These are phyloP conservation scores for Kodamaea laetipori DNA, from an alignment of 805 yeast genomes.

Conservation along the genomic window DNA sequence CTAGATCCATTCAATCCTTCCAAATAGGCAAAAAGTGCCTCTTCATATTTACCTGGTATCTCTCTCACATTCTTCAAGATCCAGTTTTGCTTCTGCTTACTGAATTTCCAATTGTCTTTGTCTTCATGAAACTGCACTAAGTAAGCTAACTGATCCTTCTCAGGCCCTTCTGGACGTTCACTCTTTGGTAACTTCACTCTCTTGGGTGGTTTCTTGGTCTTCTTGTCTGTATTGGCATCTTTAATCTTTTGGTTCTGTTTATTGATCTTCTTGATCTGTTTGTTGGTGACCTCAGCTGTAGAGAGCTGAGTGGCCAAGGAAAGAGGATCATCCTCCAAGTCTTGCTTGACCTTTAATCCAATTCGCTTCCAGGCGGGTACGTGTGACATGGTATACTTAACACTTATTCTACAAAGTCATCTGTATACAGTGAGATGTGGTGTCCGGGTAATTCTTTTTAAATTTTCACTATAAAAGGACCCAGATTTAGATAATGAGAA, in stretches of 20 bases:
- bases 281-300: constrained; percentile 41
- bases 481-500: neutral
- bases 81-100: constrained; percentile 88
- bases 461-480: constrained; percentile 1
- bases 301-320: constrained; percentile 49
- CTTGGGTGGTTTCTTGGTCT: constrained; percentile 62
- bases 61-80: constrained; percentile 59
- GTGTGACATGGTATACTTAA: constrained; percentile 7
- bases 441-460: constrained; percentile 15
- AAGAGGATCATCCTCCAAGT: constrained; percentile 47
- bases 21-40: constrained; percentile 52
- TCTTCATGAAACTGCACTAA: constrained; percentile 60
- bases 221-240: constrained; percentile 18
- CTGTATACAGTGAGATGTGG: neutral
- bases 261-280: constrained; percentile 45
- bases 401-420: constrained; percentile 3
- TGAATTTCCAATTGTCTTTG: constrained; percentile 72
- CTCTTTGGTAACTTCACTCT: constrained; percentile 67
- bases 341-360: constrained; percentile 63
- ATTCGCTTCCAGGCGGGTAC: constrained; percentile 85
- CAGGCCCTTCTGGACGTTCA: constrained; percentile 72
- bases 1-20: constrained; percentile 72
- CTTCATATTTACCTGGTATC: constrained; percentile 56
- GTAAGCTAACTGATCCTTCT: constrained; percentile 71
- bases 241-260: constrained; percentile 28